A percentile compares a stretch with the other conserved stretches of the same genome.
phyloP scores from a whole-genome alignment of 75 land plant species.

The Chamaecyparis obtusa region DNA sequence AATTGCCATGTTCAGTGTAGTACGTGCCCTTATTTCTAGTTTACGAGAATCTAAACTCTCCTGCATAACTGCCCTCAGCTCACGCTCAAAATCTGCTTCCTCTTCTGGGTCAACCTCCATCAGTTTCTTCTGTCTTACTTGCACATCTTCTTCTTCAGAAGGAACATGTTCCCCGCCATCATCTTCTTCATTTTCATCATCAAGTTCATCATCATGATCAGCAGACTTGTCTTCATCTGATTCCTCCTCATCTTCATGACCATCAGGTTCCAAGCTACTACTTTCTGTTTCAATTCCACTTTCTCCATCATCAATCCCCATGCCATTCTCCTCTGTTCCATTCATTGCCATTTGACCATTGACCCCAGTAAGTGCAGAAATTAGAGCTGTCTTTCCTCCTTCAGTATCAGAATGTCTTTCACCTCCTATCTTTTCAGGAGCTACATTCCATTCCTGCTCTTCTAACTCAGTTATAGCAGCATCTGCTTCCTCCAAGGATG shows the following conservation, averaged over 20 bases:
- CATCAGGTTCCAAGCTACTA: constrained; percentile 71
- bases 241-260: constrained; percentile 84
- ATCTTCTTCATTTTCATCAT: constrained; percentile 71
- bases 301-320: constrained; percentile 56
- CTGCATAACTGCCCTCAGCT: constrained; percentile 84
- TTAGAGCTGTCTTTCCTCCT: constrained; percentile 5
- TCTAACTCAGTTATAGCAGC: constrained; percentile 77
- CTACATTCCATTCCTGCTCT: constrained; percentile 60
- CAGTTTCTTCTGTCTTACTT: constrained; percentile 67
- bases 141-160: constrained; percentile 92
- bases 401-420: constrained; percentile 54
- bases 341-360: constrained; percentile 37
- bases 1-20: constrained; percentile 84
- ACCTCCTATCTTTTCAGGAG: constrained; percentile 54
- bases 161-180: constrained; percentile 49
- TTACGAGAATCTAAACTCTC: constrained; percentile 96
- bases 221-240: constrained; percentile 52
- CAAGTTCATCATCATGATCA: constrained; percentile 66
- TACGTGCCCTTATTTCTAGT: constrained; percentile 72
- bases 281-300: constrained; percentile 82
- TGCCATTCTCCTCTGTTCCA: constrained; percentile 56
- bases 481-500: constrained; percentile 85
- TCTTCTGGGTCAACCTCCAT: constrained; percentile 80
- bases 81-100: constrained; percentile 87
- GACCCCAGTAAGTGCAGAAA: background rate